A percentile compares a stretch with the other conserved stretches of the same genome.
These are phyloP conservation scores for Paracorniculantispora psalliotae DNA, from an alignment of 2,329 filamentous ascomycete species.

Conservation along the genomic window DNA sequence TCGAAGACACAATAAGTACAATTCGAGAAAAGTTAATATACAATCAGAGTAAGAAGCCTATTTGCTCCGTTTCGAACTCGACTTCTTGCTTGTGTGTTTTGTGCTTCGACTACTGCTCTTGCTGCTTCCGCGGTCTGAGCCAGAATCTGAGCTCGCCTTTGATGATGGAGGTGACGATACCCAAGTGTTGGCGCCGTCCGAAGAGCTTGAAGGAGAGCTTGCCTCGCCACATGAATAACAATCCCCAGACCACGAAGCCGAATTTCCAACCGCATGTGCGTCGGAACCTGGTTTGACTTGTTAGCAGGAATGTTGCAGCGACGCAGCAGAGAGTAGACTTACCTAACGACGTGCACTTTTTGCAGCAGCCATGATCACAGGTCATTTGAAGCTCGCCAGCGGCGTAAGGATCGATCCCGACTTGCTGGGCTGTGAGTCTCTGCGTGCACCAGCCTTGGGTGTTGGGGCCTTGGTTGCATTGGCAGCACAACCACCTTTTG, in stretches of 20 bases:
- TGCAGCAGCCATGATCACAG: slow-evolving; percentile 12
- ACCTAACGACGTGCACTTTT: not conserved
- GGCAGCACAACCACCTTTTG: slow-evolving; percentile 50
- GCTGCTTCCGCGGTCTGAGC: not conserved
- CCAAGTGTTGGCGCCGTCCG: not conserved
- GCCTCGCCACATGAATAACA: not conserved
- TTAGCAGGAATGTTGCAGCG: not conserved
- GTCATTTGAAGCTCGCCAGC: slow-evolving; percentile 2
- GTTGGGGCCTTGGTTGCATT: slow-evolving; percentile 47
- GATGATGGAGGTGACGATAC: slow-evolving; percentile 2
- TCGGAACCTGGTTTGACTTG: not conserved
- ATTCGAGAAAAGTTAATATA: not conserved
- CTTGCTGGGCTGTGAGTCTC: slow-evolving; percentile 16
- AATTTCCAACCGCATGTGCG: not conserved
- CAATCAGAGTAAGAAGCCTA: not conserved
- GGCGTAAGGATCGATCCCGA: not conserved
- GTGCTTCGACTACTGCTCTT: not conserved
- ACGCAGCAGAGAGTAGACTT: not conserved
- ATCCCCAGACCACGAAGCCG: not conserved
- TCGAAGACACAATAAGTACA: too few relatives aligned
- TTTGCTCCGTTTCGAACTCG: not conserved
- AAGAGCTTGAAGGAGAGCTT: not conserved
- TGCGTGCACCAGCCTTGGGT: slow-evolving; percentile 48
- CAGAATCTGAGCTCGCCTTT: not conserved
- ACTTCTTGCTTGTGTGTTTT: not conserved